phyloP scores from a whole-genome alignment of 805 yeast genomes.

The Maudiozyma saulgeensis region DNA sequence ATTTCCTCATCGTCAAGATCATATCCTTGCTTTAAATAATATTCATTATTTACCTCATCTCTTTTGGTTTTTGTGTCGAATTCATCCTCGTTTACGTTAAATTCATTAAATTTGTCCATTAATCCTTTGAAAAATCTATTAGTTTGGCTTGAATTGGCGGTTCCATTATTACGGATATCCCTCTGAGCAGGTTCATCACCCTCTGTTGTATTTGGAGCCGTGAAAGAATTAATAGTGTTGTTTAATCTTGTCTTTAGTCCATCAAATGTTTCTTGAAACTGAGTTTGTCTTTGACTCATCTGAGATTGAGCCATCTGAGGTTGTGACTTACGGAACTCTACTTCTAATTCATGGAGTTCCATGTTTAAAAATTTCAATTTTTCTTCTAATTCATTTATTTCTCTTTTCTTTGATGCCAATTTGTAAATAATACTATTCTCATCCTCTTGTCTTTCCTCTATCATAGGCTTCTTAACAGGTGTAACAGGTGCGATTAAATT shows the following conservation, averaged over 20 bases:
- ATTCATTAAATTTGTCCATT: constrained; percentile 25
- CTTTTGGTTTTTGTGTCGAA: constrained; percentile 16
- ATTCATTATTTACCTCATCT: constrained; percentile 11
- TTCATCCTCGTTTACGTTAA: constrained; percentile 25
- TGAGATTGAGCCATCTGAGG: constrained; percentile 1
- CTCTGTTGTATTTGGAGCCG: not conserved
- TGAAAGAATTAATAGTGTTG: not conserved
- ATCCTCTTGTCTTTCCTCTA: not conserved
- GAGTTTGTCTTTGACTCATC: not conserved
- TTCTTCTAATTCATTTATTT: constrained; percentile 40
- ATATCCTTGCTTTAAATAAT: constrained; percentile 18
- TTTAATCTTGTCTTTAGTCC: not conserved
- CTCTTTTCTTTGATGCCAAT: constrained; percentile 45
- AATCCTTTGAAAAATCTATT: constrained; percentile 14
- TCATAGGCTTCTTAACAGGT: not conserved
- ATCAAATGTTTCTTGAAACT: not conserved
- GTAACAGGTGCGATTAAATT: not conserved
- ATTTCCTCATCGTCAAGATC: constrained; percentile 23
- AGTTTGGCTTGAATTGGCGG: not conserved
- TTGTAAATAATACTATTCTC: constrained; percentile 25
- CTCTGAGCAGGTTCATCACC: not conserved
- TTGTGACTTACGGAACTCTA: constrained; percentile 17
- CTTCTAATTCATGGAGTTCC: constrained; percentile 32
- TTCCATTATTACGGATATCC: not conserved
- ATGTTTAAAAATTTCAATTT: constrained; percentile 30